A percentile compares a stretch with the other conserved stretches of the same genome.
phyloP scores from a whole-genome alignment of 2,329 filamentous ascomycete species.

The Curvularia verruculosa region DNA sequence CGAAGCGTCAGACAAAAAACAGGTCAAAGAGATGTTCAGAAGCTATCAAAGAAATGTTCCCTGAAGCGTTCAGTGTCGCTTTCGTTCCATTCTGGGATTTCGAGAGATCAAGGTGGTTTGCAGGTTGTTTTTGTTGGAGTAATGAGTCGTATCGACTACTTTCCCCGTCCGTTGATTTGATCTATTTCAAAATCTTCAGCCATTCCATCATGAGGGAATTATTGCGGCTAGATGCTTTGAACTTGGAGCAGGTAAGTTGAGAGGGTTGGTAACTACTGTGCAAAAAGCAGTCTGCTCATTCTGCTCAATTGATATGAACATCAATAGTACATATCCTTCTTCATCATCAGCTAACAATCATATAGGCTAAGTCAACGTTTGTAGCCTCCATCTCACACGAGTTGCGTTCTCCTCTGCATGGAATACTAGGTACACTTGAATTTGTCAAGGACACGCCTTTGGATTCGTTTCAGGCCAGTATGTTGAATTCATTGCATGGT shows the following conservation, averaged over 20 bases:
- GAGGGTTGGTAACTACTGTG: not conserved
- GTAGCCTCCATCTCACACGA: constrained; percentile 61
- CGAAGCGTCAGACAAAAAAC: constrained; percentile 8
- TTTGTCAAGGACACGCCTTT: constrained; percentile 54
- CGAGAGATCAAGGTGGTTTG: constrained; percentile 46
- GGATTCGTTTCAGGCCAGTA: constrained; percentile 52
- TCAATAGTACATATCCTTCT: not conserved
- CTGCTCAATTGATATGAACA: not conserved
- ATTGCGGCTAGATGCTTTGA: constrained; percentile 58
- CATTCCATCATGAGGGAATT: constrained; percentile 64
- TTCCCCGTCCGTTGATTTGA: constrained; percentile 37
- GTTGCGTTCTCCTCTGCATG: constrained; percentile 53
- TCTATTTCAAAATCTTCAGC: constrained; percentile 47
- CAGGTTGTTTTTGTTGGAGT: constrained; percentile 46
- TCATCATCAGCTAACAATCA: not conserved
- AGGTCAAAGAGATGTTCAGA: constrained; percentile 38
- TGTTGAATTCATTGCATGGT: constrained; percentile 51
- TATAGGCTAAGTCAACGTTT: constrained; percentile 57
- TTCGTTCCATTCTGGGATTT: constrained; percentile 51
- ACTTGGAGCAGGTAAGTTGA: constrained; percentile 37
- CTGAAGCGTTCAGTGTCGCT: constrained; percentile 42
- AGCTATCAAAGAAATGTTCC: constrained; percentile 61
- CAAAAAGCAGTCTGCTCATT: not conserved
- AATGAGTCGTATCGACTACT: constrained; percentile 38
- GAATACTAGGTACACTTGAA: constrained; percentile 55